These are phyloP conservation scores for Condylostoma magnum DNA, from an alignment of 169 alveolate genomes.

Conservation along the genomic window DNA sequence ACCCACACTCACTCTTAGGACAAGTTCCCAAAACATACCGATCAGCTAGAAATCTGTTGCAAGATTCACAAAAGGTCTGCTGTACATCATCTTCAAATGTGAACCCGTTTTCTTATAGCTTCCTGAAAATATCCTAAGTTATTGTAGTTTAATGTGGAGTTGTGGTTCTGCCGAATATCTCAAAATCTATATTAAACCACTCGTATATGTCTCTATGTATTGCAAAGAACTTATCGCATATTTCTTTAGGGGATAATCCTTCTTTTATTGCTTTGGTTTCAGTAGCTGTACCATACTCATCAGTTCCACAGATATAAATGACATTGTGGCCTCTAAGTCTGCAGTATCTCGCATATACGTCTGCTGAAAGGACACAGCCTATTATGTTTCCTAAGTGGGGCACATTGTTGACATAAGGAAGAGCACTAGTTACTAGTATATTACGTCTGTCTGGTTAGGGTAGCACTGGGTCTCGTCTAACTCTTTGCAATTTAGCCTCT, in stretches of 20 bases:
- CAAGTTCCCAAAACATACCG: constrained; percentile 82
- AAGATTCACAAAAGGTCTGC: constrained; percentile 63
- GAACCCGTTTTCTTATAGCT: constrained; percentile 56
- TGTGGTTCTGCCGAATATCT: constrained; percentile 82
- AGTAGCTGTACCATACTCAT: constrained; percentile 90
- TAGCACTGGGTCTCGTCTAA: background rate
- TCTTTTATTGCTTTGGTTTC: constrained; percentile 85
- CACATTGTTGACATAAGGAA: constrained; percentile 85
- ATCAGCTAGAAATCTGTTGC: constrained; percentile 79
- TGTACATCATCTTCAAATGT: constrained; percentile 59
- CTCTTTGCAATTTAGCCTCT: background rate
- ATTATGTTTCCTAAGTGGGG: constrained; percentile 83
- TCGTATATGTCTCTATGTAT: constrained; percentile 75
- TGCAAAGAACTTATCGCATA: constrained; percentile 72
- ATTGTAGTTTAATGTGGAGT: constrained; percentile 70
- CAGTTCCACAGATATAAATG: constrained; percentile 85
- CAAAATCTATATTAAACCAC: constrained; percentile 89
- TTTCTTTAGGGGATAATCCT: constrained; percentile 66
- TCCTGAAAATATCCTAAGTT: constrained; percentile 71
- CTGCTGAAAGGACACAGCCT: constrained; percentile 88
- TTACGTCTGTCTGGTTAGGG: constrained; percentile 60
- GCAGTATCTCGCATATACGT: constrained; percentile 81
- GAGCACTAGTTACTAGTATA: constrained; percentile 81
- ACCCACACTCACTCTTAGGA: constrained; percentile 70
- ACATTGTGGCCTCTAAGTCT: constrained; percentile 83